Percentiles rank a stretch among this genome's conserved stretches.
phyloP scores from a whole-genome alignment of 805 yeast genomes.

The Candida germanica region DNA sequence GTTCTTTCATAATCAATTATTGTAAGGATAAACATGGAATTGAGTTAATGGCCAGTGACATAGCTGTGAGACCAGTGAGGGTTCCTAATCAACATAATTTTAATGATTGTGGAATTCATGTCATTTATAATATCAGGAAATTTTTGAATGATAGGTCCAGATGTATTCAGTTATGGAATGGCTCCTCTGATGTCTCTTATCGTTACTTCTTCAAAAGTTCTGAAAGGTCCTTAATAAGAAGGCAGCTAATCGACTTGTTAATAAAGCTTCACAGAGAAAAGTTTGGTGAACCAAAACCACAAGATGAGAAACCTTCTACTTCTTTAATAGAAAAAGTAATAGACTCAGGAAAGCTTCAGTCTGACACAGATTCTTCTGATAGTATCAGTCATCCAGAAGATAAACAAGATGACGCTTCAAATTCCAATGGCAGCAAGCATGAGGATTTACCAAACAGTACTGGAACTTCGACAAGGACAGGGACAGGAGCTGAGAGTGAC shows the following conservation, averaged over 20 bases:
- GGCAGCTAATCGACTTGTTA: constrained; percentile 21
- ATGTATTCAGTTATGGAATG: constrained; percentile 51
- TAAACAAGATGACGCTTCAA: too few relatives aligned
- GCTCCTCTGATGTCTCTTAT: constrained; percentile 6
- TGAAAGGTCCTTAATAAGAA: constrained; percentile 29
- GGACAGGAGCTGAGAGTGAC: too few relatives aligned
- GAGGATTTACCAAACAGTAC: too few relatives aligned
- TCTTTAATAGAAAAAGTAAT: too few relatives aligned
- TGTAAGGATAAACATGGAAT: constrained; percentile 61
- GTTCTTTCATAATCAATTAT: constrained; percentile 59
- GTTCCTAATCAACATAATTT: constrained; percentile 86
- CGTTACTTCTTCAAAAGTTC: constrained; percentile 21
- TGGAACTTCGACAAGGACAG: not conserved
- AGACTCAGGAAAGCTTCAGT: too few relatives aligned
- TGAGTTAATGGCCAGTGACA: constrained; percentile 42
- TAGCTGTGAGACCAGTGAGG: constrained; percentile 46
- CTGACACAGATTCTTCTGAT: too few relatives aligned
- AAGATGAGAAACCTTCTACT: not conserved
- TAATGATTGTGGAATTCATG: constrained; percentile 94
- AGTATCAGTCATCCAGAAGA: too few relatives aligned
- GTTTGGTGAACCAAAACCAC: not conserved
- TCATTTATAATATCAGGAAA: constrained; percentile 66
- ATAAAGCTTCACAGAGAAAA: constrained; percentile 20
- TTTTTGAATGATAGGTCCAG: constrained; percentile 49
- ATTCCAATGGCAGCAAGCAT: not conserved